Base-by-base conservation (phyloP, 1,284 basidiomycete species). In the Trichosporon coremiiforme region DNA sequence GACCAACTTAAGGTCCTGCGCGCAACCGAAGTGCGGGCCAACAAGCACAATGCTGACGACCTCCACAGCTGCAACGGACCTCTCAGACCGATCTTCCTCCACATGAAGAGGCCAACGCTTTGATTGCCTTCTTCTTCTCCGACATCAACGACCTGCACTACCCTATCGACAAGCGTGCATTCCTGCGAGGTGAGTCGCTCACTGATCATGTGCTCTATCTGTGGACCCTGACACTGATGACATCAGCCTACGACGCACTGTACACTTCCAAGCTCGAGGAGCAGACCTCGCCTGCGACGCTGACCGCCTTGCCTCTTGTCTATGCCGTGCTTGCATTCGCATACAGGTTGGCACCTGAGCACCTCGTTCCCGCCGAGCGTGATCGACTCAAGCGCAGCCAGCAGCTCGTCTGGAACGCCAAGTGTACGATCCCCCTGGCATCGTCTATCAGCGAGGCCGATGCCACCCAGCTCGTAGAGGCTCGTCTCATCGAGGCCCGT, bases 251-350 rank as follows among this genome's bases (percentile, higher is more conserved):
- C 79, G 86, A 89, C 35, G 89, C 90, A 9, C 86, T 97, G 35
- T 91, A 90, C 77, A 84, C 88, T 5, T 71, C 69, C 4, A 60
- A 33, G 1, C 6, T 35, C 7, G 69, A 65, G 2, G 53, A 53
- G 4, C 69, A 66, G 0, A 69, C 75, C 22, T 73, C 71, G 9
- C 66, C 75, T 0, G 20, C 63, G 0, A 70, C 75, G 10, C 76
- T 80, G 4, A 68, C 78, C 1, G 76, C 75, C 81, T 85, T 98
- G 1, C 93, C 95, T 2, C 86, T 97, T 29, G 85, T 97, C 15
- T 97, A 95, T 77, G 92, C 95, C 47, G 91, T 97, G 5, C 86
- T 97, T 35, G 93, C 95, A 2, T 93, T 94, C 65, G 88, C 94
- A n/a, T 90, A 90, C 36, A 87, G 93, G 70, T 85, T 95, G 20